Evolutionary conservation across 139 green algal genomes (phyloP).

Genomic region (Pseudopediastrum boryanum): DNA sequence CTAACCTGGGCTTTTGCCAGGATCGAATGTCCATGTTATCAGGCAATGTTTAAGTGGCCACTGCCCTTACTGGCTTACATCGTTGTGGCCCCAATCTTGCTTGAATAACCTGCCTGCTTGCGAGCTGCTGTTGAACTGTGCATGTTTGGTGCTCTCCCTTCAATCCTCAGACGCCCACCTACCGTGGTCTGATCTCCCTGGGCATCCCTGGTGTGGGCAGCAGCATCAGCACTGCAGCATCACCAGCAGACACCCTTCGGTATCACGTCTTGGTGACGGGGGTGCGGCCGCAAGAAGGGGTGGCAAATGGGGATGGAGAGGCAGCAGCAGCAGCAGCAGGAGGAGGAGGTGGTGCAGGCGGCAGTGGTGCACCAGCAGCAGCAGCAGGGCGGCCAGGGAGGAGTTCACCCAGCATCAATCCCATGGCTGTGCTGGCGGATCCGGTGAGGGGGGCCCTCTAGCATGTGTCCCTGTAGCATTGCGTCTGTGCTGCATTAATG

Average conservation of each 20-base stretch:
- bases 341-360: constrained; percentile 28
- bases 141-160: no score
- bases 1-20: no score
- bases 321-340: constrained; percentile 33
- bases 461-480: no score
- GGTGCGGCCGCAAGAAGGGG: constrained; percentile 20
- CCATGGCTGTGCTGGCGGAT: constrained; percentile 30
- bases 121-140: no score
- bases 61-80: background rate
- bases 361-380: constrained; percentile 20
- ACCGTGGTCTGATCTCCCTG: constrained; percentile 63
- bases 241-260: constrained; percentile 52
- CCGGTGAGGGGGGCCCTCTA: constrained; percentile 23
- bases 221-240: constrained; percentile 51
- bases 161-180: constrained; percentile 39
- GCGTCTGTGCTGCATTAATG: constrained; percentile 4
- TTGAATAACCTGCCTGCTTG: no score
- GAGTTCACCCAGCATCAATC: constrained; percentile 27
- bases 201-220: constrained; percentile 73
- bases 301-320: constrained; percentile 28
- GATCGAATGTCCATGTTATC: no score
- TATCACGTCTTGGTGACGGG: constrained; percentile 48
- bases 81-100: background rate
- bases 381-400: constrained; percentile 29
- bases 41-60: background rate